Conservation (phyloP, 1,139 yeast genomes). For the Candida sp. region DNA sequence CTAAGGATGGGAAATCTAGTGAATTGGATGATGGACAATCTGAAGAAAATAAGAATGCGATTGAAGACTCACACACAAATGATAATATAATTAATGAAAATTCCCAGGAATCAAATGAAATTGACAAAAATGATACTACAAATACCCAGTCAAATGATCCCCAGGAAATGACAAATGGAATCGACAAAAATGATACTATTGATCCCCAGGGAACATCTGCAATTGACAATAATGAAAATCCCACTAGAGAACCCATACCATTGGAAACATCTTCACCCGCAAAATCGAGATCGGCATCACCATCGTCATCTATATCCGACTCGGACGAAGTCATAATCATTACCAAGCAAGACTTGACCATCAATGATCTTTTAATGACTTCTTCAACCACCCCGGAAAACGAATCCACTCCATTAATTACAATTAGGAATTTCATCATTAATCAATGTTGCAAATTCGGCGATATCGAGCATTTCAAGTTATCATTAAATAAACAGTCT, state of each 20-base stretch:
- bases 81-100: not conserved
- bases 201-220: not conserved
- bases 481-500: conserved; percentile 4
- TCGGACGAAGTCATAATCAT: not conserved
- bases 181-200: not conserved
- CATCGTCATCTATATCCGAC: not conserved
- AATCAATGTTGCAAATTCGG: conserved; percentile 30
- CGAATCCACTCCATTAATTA: not conserved
- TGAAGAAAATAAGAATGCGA: too few relatives aligned
- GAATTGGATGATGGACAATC: not conserved
- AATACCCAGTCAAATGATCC: not conserved
- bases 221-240: not conserved
- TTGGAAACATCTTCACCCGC: not conserved
- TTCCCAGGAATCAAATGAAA: not conserved
- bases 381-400: not conserved
- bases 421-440: conserved; percentile 9
- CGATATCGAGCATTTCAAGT: conserved; percentile 29
- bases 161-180: not conserved
- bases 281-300: not conserved
- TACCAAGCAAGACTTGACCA: not conserved
- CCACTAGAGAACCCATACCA: not conserved
- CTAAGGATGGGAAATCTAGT: not conserved
- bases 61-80: too few relatives aligned
- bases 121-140: not conserved
- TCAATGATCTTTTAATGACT: not conserved